A percentile compares a stretch with the other conserved stretches of the same genome.
Evolutionary conservation across 1,139 yeast genomes (phyloP).

Genomic region (Taiozyma sp.): DNA sequence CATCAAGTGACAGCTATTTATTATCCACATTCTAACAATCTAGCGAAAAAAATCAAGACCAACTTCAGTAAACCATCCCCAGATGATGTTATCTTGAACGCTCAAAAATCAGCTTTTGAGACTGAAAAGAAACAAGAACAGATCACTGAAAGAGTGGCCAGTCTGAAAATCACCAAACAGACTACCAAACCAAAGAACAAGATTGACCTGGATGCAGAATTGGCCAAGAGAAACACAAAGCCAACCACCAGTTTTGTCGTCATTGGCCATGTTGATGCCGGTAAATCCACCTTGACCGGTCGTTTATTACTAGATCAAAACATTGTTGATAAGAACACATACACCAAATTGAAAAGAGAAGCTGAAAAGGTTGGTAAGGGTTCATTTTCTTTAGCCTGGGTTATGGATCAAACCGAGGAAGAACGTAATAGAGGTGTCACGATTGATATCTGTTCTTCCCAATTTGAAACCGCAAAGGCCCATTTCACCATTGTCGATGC

Average conservation of each 20-base stretch:
- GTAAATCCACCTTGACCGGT: slow-evolving; percentile 94
- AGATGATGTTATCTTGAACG: slow-evolving; percentile 63
- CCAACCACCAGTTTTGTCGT: slow-evolving; percentile 78
- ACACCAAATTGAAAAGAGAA: slow-evolving; percentile 73
- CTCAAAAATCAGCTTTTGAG: slow-evolving; percentile 52
- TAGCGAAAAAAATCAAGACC: slow-evolving; percentile 38
- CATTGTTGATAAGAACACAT: slow-evolving; percentile 70
- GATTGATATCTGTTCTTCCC: slow-evolving; percentile 83
- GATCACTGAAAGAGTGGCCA: slow-evolving; percentile 15
- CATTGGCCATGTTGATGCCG: slow-evolving; percentile 97
- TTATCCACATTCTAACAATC: slow-evolving; percentile 37
- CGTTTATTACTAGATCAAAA: slow-evolving; percentile 77
- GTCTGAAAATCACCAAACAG: slow-evolving; percentile 19
- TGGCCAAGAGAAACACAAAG: slow-evolving; percentile 38
- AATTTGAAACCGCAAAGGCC: slow-evolving; percentile 61
- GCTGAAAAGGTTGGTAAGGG: slow-evolving; percentile 82
- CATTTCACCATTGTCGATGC: slow-evolving; percentile 91
- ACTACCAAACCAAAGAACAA: slow-evolving; percentile 31
- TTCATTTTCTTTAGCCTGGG: slow-evolving; percentile 96
- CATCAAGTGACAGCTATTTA: slow-evolving; percentile 35
- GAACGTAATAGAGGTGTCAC: slow-evolving; percentile 92
- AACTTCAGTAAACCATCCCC: slow-evolving; percentile 76
- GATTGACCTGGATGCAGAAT: slow-evolving; percentile 31
- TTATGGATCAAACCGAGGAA: slow-evolving; percentile 91
- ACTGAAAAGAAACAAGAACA: slow-evolving; percentile 25